Conservation (phyloP, 352 stramenopile genomes). For the Blastocystis sp. region DNA sequence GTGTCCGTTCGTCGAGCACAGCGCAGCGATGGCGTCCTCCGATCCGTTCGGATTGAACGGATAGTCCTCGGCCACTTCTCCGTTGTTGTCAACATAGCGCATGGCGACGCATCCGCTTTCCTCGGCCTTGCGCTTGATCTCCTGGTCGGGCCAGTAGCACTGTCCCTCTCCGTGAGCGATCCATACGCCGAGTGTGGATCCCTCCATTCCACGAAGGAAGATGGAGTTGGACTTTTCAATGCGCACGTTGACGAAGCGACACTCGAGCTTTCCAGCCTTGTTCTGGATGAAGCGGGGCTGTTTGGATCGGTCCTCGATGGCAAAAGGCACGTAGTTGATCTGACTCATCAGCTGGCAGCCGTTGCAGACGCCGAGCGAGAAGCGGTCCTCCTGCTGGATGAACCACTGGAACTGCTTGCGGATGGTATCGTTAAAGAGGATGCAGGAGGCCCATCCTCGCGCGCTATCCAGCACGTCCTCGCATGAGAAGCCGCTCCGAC, state of each 20-base stretch:
- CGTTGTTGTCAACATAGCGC: conserved; percentile 88
- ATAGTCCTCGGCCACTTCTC: conserved; percentile 77
- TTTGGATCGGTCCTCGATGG: conserved; percentile 64
- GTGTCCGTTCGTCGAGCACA: conserved; percentile 87
- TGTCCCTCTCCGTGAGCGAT: conserved; percentile 84
- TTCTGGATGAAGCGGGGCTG: conserved; percentile 95
- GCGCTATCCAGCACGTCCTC: conserved; percentile 89
- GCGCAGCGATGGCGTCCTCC: conserved; percentile 82
- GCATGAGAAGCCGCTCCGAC: not conserved
- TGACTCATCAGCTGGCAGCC: conserved; percentile 98
- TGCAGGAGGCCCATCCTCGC: conserved; percentile 92
- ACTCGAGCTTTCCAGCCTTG: conserved; percentile 86
- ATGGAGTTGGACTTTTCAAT: conserved; percentile 82
- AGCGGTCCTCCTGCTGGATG: conserved; percentile 83
- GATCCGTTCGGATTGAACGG: conserved; percentile 98
- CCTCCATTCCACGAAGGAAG: conserved; percentile 95
- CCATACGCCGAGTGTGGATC: conserved; percentile 90
- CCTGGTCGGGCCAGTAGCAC: conserved; percentile 85
- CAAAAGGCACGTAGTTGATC: conserved; percentile 84
- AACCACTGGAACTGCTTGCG: conserved; percentile 90
- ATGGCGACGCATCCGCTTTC: conserved; percentile 81
- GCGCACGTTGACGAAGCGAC: conserved; percentile 84
- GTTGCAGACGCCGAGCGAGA: conserved; percentile 97
- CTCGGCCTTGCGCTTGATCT: conserved; percentile 75
- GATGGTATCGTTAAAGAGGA: conserved; percentile 88